phyloP scores from a whole-genome alignment of 768 basidiomycete genomes.

The Tulasnella sp. region DNA sequence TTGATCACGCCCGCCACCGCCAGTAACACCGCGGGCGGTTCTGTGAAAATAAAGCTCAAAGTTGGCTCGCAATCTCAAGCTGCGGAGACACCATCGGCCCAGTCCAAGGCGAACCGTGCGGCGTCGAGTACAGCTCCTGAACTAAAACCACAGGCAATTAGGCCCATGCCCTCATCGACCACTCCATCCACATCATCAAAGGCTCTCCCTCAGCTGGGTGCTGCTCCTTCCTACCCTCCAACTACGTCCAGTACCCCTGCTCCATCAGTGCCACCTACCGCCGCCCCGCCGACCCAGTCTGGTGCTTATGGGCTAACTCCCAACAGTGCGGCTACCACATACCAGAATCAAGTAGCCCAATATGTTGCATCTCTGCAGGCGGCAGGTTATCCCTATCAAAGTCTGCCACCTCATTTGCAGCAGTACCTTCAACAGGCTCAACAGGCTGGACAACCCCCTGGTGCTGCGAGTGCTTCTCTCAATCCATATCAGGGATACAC shows the following conservation, averaged over 20 bases:
- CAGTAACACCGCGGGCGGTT: slow-evolving; percentile 20
- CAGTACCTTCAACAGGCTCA: not conserved
- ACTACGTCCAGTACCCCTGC: slow-evolving; percentile 2
- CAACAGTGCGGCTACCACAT: not conserved
- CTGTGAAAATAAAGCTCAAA: slow-evolving; percentile 55
- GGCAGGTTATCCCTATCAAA: not conserved
- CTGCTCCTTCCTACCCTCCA: not conserved
- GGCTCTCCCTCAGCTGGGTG: not conserved
- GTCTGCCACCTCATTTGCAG: slow-evolving; percentile 1
- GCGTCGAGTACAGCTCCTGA: not conserved
- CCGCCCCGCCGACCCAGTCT: not conserved
- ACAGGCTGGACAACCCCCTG: too few species aligned
- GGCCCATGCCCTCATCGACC: not conserved
- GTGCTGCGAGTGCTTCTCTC: too few species aligned
- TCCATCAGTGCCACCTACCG: not conserved
- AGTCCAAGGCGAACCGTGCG: not conserved
- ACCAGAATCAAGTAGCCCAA: not conserved
- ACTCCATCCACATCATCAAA: not conserved
- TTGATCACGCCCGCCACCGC: slow-evolving; percentile 46
- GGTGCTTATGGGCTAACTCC: not conserved
- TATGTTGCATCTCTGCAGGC: too few species aligned
- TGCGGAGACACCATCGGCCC: not conserved
- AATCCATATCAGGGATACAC: too few species aligned
- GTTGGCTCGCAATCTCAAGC: slow-evolving; percentile 19
- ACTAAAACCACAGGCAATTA: not conserved